Conservation (phyloP, 73 alveolate species). For the Tetrahymena malaccensis region DNA sequence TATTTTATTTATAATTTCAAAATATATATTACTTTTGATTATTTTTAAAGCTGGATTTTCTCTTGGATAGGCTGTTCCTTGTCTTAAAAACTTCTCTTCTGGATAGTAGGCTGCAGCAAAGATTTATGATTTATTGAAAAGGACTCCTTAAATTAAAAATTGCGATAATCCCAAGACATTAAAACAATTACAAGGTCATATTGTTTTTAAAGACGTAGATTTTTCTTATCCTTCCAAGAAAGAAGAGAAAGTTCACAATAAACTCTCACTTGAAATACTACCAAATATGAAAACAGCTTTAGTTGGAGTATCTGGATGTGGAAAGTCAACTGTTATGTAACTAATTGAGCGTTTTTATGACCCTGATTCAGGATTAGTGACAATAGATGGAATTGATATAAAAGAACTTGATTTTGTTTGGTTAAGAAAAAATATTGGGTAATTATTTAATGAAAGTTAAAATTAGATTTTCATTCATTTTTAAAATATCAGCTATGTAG, state of each 20-base stretch:
- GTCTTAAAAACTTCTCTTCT: conserved; percentile 50
- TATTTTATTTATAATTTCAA: not conserved
- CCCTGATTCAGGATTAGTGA: conserved; percentile 48
- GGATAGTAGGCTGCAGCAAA: conserved; percentile 40
- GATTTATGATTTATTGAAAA: conserved; percentile 16
- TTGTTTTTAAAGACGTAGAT: conserved; percentile 2
- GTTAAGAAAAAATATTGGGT: conserved; percentile 65
- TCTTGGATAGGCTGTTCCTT: conserved; percentile 56
- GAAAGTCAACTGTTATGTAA: conserved; percentile 60
- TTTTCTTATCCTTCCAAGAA: conserved; percentile 37
- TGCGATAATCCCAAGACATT: not conserved
- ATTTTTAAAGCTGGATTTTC: conserved; percentile 36
- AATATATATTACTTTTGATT: not conserved
- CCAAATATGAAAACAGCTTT: conserved; percentile 63
- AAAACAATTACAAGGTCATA: conserved; percentile 16
- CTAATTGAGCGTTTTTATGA: conserved; percentile 62
- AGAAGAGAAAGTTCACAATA: conserved; percentile 4
- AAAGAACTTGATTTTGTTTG: conserved; percentile 40
- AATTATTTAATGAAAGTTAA: not conserved
- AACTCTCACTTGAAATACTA: conserved; percentile 31
- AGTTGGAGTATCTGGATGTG: conserved; percentile 73
- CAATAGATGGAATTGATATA: conserved; percentile 49
- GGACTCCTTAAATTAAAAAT: conserved; percentile 2
- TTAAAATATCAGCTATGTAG: conserved; percentile 20
- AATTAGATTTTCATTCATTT: not conserved